Base-by-base conservation (phyloP, 805 yeast species). In the Pichia eremophila region DNA sequence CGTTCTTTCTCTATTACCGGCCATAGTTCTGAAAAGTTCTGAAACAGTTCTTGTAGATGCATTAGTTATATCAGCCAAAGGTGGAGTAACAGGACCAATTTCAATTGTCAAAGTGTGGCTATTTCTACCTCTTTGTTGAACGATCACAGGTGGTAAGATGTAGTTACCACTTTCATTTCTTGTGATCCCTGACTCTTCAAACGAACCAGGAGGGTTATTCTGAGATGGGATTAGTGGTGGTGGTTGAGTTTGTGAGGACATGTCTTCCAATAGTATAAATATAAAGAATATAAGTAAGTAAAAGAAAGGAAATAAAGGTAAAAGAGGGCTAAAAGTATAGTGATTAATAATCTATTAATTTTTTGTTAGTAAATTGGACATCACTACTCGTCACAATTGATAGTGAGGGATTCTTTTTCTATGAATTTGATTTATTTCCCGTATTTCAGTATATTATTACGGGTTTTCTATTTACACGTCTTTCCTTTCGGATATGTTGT, bases 101-200 rank as follows among this genome's bases (percentile, higher is more conserved):
- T 64, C 69, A 11, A 65, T 62, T 9, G 56, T 40, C 18, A 65
- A 47, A 28, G 51, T 54, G 46, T 63, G 67, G 5, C 56, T 49
- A 3, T 57, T 50, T 2, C 68, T 66, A 41, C 63, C 62, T 7
- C 62, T 57, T 39, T 63, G 60, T 48, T 58, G 57, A 4, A 65
- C 56, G 17, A 57, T 32, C 8, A 65, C 60, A 1, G 66, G 62
- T 6, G 68, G 67, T 19, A 65, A 50, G 15, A 58, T 52, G 25
- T 55, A 52, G 27, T 61, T 52, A 8, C 64, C 66, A 39, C 47
- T 49, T 4, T 48, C 48, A 18, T 43, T 27, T 10, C 44, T 31
- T 2, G 50, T 42, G 10, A 59, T 56, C 2, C 59, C 59, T 9
- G 56, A 43, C n/a, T 48, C 46, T 17, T 45, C 15, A 4, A 46